phyloP scores from a whole-genome alignment of 495 filamentous ascomycete genomes.

The Aspergillus bertholletiae region DNA sequence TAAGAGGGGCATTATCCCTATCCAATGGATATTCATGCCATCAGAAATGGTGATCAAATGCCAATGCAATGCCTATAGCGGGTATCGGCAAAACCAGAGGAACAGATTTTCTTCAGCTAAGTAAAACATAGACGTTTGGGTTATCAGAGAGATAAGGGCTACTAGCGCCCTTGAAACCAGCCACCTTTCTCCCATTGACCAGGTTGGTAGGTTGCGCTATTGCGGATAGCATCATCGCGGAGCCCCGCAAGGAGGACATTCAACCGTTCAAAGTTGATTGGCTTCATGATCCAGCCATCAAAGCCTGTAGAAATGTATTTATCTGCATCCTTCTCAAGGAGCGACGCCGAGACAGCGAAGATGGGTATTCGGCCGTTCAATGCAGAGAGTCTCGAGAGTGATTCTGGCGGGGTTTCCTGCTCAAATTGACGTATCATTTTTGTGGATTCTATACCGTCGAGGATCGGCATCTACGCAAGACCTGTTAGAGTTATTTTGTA shows the following conservation, averaged over 20 bases:
- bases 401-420: slow-evolving; percentile 39
- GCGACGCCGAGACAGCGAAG: slow-evolving; percentile 85
- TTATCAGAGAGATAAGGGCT: neutral
- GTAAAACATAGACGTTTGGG: neutral
- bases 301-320: slow-evolving; percentile 80
- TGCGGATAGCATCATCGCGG: slow-evolving; percentile 42
- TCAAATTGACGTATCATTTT: slow-evolving; percentile 79
- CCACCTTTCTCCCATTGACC: slow-evolving; percentile 70
- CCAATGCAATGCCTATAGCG: neutral
- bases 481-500: slow-evolving; percentile 1
- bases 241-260: slow-evolving; percentile 57
- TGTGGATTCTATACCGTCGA: slow-evolving; percentile 80
- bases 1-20: neutral
- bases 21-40: neutral
- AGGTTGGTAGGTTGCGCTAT: slow-evolving; percentile 50
- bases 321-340: slow-evolving; percentile 65
- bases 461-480: slow-evolving; percentile 77
- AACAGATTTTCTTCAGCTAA: neutral
- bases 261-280: slow-evolving; percentile 65
- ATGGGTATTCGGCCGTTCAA: slow-evolving; percentile 59
- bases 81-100: neutral
- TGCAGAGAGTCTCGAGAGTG: slow-evolving; percentile 40
- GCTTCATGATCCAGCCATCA: slow-evolving; percentile 87
- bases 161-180: slow-evolving; percentile 47
- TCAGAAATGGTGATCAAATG: neutral